Evolutionary conservation across 2,329 filamentous ascomycete genomes (phyloP), one percentile per base, ranked within the genome.

Genomic region (Xylariaceae sp.): DNA sequence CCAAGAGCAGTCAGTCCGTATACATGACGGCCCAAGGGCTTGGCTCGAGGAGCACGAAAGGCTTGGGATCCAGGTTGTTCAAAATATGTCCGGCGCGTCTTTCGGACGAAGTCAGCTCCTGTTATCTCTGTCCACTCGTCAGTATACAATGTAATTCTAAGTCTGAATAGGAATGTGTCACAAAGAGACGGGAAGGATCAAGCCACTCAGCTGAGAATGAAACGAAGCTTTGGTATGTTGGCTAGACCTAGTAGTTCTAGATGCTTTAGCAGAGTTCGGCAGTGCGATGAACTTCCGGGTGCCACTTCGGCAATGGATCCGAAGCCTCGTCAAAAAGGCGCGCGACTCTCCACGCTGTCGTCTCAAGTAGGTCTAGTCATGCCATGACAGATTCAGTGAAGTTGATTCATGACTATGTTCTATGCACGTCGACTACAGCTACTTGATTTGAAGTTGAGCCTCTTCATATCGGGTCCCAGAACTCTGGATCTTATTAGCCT

Each of bases 111-210:
- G 42, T 33, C 35, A 27, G 40, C 15, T n/a, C 18, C 30, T 31
- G 14, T 22, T 14, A 19, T 22, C 15, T 44, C 15, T 31, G 18
- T 44, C 31, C 35, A 27, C 7, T 4, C 22, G 22, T 27, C 4
- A 27, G 22, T 6, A 33, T 39, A 6, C 30, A 41, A 22, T 19
- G n/a, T 17, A n/a, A 3, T 3, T 22, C 33, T 39, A 11, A 38
- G 15, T 42, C 49, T 42, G n/a, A 45, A 52, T 52, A 39, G 46
- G 50, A 41, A 52, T 46, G 35, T 47, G 43, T 43, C 30, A 48
- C 44, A 14, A 18, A 30, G 9, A 44, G 31, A 42, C 9, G 19
- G 33, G 14, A 44, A 45, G 51, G 47, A 38, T 50, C 10, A 35
- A 47, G 44, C 50, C 42, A 42, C 22, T 43, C 22, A 19, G 9